Conservation (phyloP, 495 filamentous ascomycete species). For the Xanthoparmelia taractica region DNA sequence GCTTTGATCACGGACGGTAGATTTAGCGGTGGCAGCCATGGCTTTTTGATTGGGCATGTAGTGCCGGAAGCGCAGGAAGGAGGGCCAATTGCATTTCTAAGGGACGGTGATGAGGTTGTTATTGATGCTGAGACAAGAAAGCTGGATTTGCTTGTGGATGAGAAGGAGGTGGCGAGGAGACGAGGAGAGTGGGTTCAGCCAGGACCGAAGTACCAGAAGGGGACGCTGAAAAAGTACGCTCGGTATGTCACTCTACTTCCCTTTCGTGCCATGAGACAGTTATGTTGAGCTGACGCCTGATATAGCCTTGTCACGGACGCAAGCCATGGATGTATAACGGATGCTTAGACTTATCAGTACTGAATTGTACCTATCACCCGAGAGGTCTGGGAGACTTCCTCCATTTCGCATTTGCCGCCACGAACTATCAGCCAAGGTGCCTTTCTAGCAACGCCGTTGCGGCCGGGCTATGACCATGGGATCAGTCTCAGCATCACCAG, state of each 20-base stretch:
- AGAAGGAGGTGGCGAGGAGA: conserved; percentile 58
- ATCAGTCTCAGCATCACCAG: not conserved
- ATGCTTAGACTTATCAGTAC: conserved; percentile 34
- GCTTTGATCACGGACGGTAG: conserved; percentile 58
- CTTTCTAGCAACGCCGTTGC: not conserved
- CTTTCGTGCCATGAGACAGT: not conserved
- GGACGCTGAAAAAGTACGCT: conserved; percentile 72
- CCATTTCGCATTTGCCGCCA: not conserved
- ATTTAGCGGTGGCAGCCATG: conserved; percentile 57
- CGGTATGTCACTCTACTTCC: conserved; percentile 30
- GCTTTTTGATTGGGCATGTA: conserved; percentile 50
- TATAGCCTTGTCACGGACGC: conserved; percentile 55
- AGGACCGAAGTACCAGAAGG: conserved; percentile 57
- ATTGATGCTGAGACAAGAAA: conserved; percentile 49
- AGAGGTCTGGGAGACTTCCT: not conserved
- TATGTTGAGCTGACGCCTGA: not conserved
- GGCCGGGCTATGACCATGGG: not conserved
- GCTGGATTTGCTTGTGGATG: conserved; percentile 46
- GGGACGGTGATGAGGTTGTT: conserved; percentile 47
- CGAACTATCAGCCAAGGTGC: not conserved
- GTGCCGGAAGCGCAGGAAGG: conserved; percentile 55
- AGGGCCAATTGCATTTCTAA: conserved; percentile 48
- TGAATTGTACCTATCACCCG: conserved; percentile 1
- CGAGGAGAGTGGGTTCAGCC: conserved; percentile 60
- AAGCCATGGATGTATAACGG: conserved; percentile 74